A percentile compares a stretch with the other conserved stretches of the same genome.
Evolutionary conservation across 106 monocot genomes (phyloP).

Genomic region (Iris macrosiphon): DNA sequence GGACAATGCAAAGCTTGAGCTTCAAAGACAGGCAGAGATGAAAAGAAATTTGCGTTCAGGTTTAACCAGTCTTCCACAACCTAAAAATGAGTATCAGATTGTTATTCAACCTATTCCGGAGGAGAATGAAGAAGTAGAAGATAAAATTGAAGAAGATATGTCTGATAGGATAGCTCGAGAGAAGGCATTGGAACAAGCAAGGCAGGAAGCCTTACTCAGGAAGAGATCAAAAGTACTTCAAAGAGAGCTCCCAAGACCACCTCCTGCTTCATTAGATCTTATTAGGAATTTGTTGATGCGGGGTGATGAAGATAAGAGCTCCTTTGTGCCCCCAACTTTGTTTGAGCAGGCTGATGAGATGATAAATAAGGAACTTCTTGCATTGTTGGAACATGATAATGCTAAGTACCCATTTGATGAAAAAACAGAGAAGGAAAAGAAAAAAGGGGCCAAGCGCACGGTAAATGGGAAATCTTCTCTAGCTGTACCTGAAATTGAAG

Average conservation of each 20-base stretch:
- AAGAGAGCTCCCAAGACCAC: slow-evolving; percentile 83
- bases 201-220: slow-evolving; percentile 67
- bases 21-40: slow-evolving; percentile 59
- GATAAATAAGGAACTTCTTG: slow-evolving; percentile 72
- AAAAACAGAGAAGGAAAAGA: slow-evolving; percentile 53
- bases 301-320: slow-evolving; percentile 61
- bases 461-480: slow-evolving; percentile 40
- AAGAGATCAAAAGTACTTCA: slow-evolving; percentile 95
- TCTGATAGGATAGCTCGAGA: slow-evolving; percentile 77
- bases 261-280: slow-evolving; percentile 58
- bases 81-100: slow-evolving; percentile 86
- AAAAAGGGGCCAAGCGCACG: slow-evolving; percentile 46
- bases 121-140: slow-evolving; percentile 65
- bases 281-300: slow-evolving; percentile 39
- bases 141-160: slow-evolving; percentile 80
- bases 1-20: slow-evolving; percentile 54
- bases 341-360: slow-evolving; percentile 91
- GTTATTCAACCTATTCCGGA: slow-evolving; percentile 54
- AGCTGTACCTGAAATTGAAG: slow-evolving; percentile 59
- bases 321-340: slow-evolving; percentile 84
- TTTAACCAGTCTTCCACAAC: slow-evolving; percentile 54
- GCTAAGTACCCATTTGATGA: slow-evolving; percentile 78
- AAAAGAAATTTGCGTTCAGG: slow-evolving; percentile 53
- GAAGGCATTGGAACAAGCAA: slow-evolving; percentile 62
- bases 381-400: slow-evolving; percentile 74